Evolutionary conservation across 2,329 filamentous ascomycete genomes (phyloP).

Genomic region (Fusarium robinianum): DNA sequence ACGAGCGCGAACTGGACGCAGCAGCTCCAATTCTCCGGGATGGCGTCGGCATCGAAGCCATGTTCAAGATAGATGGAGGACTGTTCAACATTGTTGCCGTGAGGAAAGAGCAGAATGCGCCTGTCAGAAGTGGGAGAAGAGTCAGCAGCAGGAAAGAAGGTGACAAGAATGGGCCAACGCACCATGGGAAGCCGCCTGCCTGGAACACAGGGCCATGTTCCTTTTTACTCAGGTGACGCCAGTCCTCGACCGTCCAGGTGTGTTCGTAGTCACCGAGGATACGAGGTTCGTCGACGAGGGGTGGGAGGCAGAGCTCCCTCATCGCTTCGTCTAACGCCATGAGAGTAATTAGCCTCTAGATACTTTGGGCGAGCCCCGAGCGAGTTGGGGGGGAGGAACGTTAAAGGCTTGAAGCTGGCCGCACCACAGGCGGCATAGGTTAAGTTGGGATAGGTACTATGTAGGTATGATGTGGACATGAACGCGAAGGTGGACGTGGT

Average conservation of each 20-base stretch:
- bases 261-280: slow-evolving; percentile 74
- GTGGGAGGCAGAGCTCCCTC: slow-evolving; percentile 76
- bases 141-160: slow-evolving; percentile 16
- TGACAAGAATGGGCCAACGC: slow-evolving; percentile 39
- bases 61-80: slow-evolving; percentile 97
- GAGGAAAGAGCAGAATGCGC: slow-evolving; percentile 95
- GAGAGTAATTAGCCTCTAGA: slow-evolving; percentile 29
- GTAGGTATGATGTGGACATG: no score
- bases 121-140: slow-evolving; percentile 48
- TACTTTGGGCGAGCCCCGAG: no score
- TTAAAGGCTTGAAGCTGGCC: neutral
- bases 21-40: slow-evolving; percentile 93
- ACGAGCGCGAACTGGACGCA: slow-evolving; percentile 96
- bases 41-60: slow-evolving; percentile 74
- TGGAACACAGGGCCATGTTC: slow-evolving; percentile 88
- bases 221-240: slow-evolving; percentile 75
- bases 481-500: slow-evolving; percentile 1
- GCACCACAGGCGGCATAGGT: slow-evolving; percentile 5
- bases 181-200: slow-evolving; percentile 88
- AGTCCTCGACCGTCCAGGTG: slow-evolving; percentile 89
- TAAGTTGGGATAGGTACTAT: slow-evolving; percentile 2
- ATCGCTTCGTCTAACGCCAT: slow-evolving; percentile 73
- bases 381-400: slow-evolving; percentile 1
- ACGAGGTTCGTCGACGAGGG: slow-evolving; percentile 75
- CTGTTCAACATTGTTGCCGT: slow-evolving; percentile 91